Conservation (phyloP, 768 basidiomycete genomes). For the Suillus subaureus region DNA sequence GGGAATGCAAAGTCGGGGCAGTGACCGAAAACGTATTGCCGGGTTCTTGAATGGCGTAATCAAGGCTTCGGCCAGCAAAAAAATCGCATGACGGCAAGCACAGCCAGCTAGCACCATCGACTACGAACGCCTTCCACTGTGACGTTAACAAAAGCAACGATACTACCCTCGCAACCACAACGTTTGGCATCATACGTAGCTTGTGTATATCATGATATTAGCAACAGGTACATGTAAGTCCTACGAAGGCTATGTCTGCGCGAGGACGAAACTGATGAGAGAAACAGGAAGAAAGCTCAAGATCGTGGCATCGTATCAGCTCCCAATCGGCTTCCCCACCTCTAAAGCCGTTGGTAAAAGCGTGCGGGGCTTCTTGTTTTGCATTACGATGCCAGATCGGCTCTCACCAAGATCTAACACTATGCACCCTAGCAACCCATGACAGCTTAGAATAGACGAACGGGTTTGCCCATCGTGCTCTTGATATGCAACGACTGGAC, state of each 20-base stretch:
- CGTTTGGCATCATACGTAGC: background rate
- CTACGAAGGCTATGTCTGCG: background rate
- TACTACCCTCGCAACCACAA: constrained; percentile 1
- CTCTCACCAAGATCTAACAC: constrained; percentile 17
- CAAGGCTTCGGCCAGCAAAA: background rate
- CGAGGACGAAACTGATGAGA: background rate
- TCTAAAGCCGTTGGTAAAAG: constrained; percentile 89
- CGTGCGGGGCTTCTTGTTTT: constrained; percentile 97
- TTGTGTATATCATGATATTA: constrained; percentile 10
- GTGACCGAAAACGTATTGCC: background rate
- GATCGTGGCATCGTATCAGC: constrained; percentile 59
- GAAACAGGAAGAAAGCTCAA: constrained; percentile 25
- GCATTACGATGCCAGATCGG: constrained; percentile 60
- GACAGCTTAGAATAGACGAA: constrained; percentile 80
- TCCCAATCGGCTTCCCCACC: constrained; percentile 85
- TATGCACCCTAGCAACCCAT: constrained; percentile 10
- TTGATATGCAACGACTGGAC: constrained; percentile 99
- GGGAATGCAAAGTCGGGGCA: background rate
- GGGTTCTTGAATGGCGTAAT: background rate
- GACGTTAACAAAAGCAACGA: constrained; percentile 4
- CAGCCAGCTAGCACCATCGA: background rate
- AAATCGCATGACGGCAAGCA: constrained; percentile 1
- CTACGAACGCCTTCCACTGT: background rate
- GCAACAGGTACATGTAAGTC: constrained; percentile 24
- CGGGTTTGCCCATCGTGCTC: constrained; percentile 98